Evolutionary conservation across 345 rosid genomes (phyloP), one percentile per base, ranked within the genome.

Genomic region (Salix brachista): DNA sequence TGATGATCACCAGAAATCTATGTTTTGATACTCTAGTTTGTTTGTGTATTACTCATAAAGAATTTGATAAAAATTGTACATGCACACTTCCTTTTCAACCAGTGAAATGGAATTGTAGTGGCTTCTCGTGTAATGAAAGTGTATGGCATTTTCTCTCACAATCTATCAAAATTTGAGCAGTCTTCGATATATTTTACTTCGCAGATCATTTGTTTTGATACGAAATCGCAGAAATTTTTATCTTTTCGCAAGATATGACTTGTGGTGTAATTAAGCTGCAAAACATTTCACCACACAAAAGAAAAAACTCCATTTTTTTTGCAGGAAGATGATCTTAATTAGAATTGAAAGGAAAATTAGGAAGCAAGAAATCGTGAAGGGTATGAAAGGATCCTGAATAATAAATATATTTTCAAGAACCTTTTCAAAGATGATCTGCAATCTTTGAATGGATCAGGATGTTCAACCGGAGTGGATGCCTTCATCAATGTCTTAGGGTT

Each of bases 1-100:
- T 82, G 77, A 79, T 81, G 72, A 56, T 72, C 65, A 62, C 66
- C 42, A 23, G 79, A 68, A 75, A 34, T 67, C 21, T 56, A 65
- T 52, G 32, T 72, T 72, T 60, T 26, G 23, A 16, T 83, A 64
- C 8, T 34, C 13, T 25, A 41, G 44, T 46, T 42, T 60, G 64
- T 34, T 39, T 25, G 75, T 79, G 77, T 76, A 39, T 77, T 72
- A 37, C 69, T 68, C 34, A 8, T 71, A 68, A 26, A 4, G 19
- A 39, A 58, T 58, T n/a, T 54, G 60, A 19, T 54, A 54, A 54
- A 77, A 77, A 52, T 23, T 82, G 88, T 85, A 82, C 78, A 79
- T 84, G 77, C 50, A 14, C 46, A 36, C 23, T 70, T 77, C 39
- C 71, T 78, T 80, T 42, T 80, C 23, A 65, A 73, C 80, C 67